Conservation (phyloP, 345 rosid species). For the Rhodamnia argentea region DNA sequence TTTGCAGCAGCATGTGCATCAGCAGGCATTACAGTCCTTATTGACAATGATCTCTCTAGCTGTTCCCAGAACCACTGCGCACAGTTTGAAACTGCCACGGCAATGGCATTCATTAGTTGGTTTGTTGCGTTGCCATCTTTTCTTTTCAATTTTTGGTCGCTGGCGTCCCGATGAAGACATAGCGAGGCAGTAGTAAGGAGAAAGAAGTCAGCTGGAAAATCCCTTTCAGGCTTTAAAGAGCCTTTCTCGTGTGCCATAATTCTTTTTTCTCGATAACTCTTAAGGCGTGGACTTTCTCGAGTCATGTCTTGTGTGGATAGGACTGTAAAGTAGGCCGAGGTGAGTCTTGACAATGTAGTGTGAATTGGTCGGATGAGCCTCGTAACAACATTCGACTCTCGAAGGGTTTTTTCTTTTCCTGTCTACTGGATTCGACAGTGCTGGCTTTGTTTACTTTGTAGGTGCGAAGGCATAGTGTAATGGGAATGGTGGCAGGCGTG, state of each 20-base stretch:
- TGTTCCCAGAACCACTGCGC: slow-evolving; percentile 47
- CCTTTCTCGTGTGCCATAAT: neutral
- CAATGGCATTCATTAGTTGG: slow-evolving; percentile 73
- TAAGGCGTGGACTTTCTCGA: neutral
- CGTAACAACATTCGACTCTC: neutral
- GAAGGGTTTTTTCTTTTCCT: neutral
- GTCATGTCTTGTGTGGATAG: neutral
- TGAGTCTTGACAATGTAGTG: neutral
- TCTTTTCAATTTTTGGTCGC: slow-evolving; percentile 62
- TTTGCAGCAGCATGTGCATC: slow-evolving; percentile 83
- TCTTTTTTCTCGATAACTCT: neutral
- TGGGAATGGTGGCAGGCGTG: neutral
- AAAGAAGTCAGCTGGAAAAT: neutral
- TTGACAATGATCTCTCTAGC: slow-evolving; percentile 52
- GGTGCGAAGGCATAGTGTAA: neutral
- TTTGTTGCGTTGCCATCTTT: slow-evolving; percentile 55
- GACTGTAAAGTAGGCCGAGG: neutral
- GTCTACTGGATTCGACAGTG: neutral
- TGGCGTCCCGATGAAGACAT: slow-evolving; percentile 38
- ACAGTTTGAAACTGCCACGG: slow-evolving; percentile 66
- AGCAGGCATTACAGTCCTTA: slow-evolving; percentile 76
- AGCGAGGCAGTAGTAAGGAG: neutral
- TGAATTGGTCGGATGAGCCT: neutral
- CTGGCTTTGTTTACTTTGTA: neutral
- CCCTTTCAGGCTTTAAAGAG: neutral